A percentile compares a stretch with the other conserved stretches of the same genome.
Conservation (phyloP, 148 eudicot genomes). For the Rheum nobile region DNA sequence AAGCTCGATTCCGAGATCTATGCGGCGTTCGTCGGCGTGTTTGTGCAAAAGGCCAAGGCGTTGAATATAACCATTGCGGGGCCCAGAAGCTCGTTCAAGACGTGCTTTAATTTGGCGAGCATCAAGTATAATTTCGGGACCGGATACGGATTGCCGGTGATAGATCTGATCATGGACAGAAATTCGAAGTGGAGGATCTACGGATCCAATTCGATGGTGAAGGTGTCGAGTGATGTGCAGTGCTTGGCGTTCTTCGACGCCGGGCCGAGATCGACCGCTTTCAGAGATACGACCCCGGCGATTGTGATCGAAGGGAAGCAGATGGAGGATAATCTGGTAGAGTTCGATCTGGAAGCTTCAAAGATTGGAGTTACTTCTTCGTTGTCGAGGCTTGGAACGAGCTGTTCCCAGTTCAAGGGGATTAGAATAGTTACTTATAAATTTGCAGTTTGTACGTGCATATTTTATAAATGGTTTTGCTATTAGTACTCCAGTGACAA, state of each 20-base stretch:
- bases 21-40: slow-evolving; percentile 3
- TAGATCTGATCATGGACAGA: slow-evolving; percentile 17
- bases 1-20: slow-evolving; percentile 18
- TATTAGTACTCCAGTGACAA: too few relatives aligned
- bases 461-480: too few relatives aligned
- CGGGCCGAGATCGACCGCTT: not conserved
- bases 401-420: slow-evolving; percentile 30
- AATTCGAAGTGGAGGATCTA: slow-evolving; percentile 37
- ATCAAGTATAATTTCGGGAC: slow-evolving; percentile 3
- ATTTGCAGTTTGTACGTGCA: too few relatives aligned
- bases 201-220: slow-evolving; percentile 35
- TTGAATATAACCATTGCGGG: slow-evolving; percentile 3
- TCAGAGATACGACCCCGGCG: slow-evolving; percentile 10
- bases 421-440: too few relatives aligned
- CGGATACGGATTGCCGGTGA: slow-evolving; percentile 11
- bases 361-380: slow-evolving; percentile 32
- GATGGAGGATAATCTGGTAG: slow-evolving; percentile 42
- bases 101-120: slow-evolving; percentile 15
- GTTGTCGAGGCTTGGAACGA: slow-evolving; percentile 20
- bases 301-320: slow-evolving; percentile 43
- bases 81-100: slow-evolving; percentile 16
- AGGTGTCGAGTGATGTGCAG: slow-evolving; percentile 13
- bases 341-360: slow-evolving; percentile 23
- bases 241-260: slow-evolving; percentile 47
- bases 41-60: not conserved